A percentile compares a stretch with the other conserved stretches of the same genome.
phyloP scores from a whole-genome alignment of 1,139 yeast species.

The Zygotorulaspora mrakii region DNA sequence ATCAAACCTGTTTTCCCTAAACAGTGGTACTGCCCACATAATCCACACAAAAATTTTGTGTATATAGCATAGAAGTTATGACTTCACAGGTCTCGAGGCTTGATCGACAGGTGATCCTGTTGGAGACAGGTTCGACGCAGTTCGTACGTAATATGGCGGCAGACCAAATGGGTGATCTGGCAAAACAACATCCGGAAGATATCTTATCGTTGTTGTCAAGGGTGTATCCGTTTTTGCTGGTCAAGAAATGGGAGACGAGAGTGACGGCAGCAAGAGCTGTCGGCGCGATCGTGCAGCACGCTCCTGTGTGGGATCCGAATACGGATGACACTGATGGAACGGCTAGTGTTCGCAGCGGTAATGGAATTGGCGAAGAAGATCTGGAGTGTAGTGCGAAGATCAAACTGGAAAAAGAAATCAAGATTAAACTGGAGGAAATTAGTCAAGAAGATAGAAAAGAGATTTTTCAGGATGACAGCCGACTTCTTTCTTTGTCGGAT shows the following conservation, averaged over 20 bases:
- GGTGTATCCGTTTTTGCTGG: constrained; percentile 82
- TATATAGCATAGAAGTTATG: constrained; percentile 20
- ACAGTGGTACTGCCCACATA: no score
- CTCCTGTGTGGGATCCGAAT: constrained; percentile 84
- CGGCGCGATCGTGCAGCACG: constrained; percentile 84
- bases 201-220: constrained; percentile 76
- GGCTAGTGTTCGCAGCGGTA: constrained; percentile 16
- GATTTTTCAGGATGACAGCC: constrained; percentile 47
- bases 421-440: constrained; percentile 39
- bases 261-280: constrained; percentile 92
- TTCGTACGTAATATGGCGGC: constrained; percentile 96
- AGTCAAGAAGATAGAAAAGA: constrained; percentile 36
- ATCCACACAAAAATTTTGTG: no score
- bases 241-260: constrained; percentile 93
- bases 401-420: constrained; percentile 34
- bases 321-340: constrained; percentile 27
- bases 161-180: constrained; percentile 91
- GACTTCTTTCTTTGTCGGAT: constrained; percentile 52
- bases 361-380: constrained; percentile 10
- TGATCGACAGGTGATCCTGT: constrained; percentile 69
- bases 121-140: constrained; percentile 94
- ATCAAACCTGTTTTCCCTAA: no score
- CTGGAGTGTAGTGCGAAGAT: constrained; percentile 29
- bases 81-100: constrained; percentile 43
- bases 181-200: constrained; percentile 93